phyloP scores from a whole-genome alignment of 441 rosid genomes.

The Viola pubescens region DNA sequence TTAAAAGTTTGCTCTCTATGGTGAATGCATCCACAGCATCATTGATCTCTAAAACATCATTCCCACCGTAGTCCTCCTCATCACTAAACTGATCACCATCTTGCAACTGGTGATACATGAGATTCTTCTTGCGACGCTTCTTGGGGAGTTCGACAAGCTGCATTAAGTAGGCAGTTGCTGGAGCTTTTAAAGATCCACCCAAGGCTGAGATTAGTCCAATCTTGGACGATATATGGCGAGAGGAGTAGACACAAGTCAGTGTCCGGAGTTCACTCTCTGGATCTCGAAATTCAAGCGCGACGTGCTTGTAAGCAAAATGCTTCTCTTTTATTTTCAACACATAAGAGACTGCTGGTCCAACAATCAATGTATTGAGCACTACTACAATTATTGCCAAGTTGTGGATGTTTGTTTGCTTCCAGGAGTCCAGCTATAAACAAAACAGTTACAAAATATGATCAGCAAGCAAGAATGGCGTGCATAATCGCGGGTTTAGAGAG shows the following conservation, averaged over 20 bases:
- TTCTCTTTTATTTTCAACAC: constrained; percentile 34
- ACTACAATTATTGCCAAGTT: constrained; percentile 40
- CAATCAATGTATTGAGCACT: constrained; percentile 45
- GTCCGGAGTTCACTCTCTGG: constrained; percentile 53
- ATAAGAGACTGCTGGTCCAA: constrained; percentile 44
- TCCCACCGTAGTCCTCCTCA: constrained; percentile 69
- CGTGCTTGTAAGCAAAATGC: constrained; percentile 32
- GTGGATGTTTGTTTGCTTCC: constrained; percentile 35
- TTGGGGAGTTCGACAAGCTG: constrained; percentile 72
- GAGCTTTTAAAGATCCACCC: constrained; percentile 31
- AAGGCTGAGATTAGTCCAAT: constrained; percentile 47
- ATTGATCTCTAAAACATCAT: constrained; percentile 68
- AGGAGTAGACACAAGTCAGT: constrained; percentile 56
- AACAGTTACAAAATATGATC: neutral
- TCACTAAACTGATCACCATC: constrained; percentile 49
- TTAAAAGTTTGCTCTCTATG: constrained; percentile 34
- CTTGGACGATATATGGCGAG: constrained; percentile 59
- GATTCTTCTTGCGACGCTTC: constrained; percentile 34
- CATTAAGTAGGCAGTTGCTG: constrained; percentile 45
- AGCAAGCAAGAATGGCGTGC: neutral
- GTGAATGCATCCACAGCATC: constrained; percentile 52
- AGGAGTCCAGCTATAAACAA: constrained; percentile 22
- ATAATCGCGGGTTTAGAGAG: neutral
- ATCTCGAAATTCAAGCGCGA: constrained; percentile 39
- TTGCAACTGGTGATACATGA: constrained; percentile 60